Base-by-base conservation (phyloP, 108 stramenopile species). In the Licmophora abbreviata region DNA sequence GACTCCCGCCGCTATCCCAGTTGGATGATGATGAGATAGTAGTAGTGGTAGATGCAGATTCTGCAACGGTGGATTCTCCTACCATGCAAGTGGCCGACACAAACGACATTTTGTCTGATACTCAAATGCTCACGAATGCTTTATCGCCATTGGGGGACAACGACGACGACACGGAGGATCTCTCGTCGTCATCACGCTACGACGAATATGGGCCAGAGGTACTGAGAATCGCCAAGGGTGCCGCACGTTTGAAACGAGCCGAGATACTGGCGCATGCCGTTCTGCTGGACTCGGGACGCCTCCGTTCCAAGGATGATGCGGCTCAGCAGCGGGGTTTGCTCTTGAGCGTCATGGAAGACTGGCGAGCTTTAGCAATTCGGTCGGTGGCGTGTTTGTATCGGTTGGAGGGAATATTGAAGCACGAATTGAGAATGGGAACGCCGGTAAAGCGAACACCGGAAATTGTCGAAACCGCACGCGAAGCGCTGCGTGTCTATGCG, bases 311-410 rank as follows among this genome's bases (percentile, higher is more conserved):
- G 2, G 44, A 48, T 0, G 67, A 70, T 41, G 66, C 78, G 27
- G 67, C 69, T n/a, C 59, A 60, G 15, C 24, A 82, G 20, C 64
- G 78, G 14, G 68, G 68, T 29, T 61, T 84, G 22, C 51, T 88
- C 20, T 55, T 88, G 12, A 77, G 63, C 29, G 46, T 77, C 2
- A 67, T 64, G 26, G 73, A 80, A 26, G 83, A 88, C 64, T 88
- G 83, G 83, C 72, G 87, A 53, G 73, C 77, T 11, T 56, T 88
- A 33, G 83, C 73, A 1, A 80, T 88, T 48, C 80, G 87, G 31
- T 72, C 73, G 44, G 68, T 62, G 21, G 87, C 87, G 6, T 79
- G 77, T 32, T 58, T 84, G 9, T 88, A 80, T 60, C 71, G 87
- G 20, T 59, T 88, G 4, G 70, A 68, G 40, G 86, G 86, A 18